Evolutionary conservation across 768 basidiomycete species (phyloP).

Genomic region (Phaffia australis): DNA sequence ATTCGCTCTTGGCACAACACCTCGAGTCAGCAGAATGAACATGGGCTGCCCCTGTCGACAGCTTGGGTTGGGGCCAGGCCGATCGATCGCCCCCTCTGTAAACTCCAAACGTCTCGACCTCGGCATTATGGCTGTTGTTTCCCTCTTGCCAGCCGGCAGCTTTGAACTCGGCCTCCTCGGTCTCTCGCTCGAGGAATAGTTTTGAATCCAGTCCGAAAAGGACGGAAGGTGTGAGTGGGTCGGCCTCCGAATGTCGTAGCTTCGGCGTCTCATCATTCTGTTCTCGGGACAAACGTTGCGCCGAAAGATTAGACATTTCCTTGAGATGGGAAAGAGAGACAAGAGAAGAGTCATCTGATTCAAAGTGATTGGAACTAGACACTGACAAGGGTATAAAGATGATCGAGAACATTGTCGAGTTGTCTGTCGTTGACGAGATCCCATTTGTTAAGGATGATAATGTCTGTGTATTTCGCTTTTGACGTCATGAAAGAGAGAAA

Average conservation of each 20-base stretch:
- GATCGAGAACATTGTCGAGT: slow-evolving; percentile 73
- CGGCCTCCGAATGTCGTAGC: slow-evolving; percentile 53
- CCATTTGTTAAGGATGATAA: slow-evolving; percentile 89
- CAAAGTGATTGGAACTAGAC: no score
- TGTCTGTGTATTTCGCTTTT: slow-evolving; percentile 77
- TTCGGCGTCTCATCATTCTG: slow-evolving; percentile 77
- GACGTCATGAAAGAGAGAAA: no score
- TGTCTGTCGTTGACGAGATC: slow-evolving; percentile 67
- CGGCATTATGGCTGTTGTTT: slow-evolving; percentile 53
- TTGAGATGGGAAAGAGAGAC: no score
- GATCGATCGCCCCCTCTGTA: slow-evolving; percentile 40
- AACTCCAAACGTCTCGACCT: slow-evolving; percentile 71
- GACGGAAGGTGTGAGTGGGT: slow-evolving; percentile 62
- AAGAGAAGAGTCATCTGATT: no score
- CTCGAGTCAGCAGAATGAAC: no score
- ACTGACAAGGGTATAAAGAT: slow-evolving; percentile 57
- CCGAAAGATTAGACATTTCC: no score
- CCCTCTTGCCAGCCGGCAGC: slow-evolving; percentile 26
- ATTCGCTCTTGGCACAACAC: slow-evolving; percentile 35
- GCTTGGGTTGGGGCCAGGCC: slow-evolving; percentile 1
- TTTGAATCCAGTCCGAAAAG: slow-evolving; percentile 86
- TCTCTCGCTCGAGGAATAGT: slow-evolving; percentile 45
- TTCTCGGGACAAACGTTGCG: no score
- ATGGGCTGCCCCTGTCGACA: neutral
- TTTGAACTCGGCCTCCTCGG: slow-evolving; percentile 32